Base-by-base conservation (phyloP, 805 yeast species). In the Candida sanyiensis region DNA sequence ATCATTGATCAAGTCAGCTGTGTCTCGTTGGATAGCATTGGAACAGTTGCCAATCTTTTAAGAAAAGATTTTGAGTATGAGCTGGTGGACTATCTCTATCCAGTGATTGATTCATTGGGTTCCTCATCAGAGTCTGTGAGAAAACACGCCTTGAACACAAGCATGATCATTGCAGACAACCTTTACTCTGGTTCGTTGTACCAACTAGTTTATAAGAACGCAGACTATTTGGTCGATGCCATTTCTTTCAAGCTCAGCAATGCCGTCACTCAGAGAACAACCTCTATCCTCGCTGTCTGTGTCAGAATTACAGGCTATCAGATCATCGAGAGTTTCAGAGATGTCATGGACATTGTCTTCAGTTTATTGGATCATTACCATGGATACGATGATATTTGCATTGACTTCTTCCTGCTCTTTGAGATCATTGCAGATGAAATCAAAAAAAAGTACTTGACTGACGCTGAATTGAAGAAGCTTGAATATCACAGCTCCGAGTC, bases 321-420 rank as follows among this genome's bases (percentile, higher is more conserved):
- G 22, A 64, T 87, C 18, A 63, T 87, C 11, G 67, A 70, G 23
- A 85, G 77, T 43, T 67, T 90, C 37, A 74, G 69, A 36, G 97
- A 90, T 57, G 68, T 90, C 1, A 64, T 90, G 15, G 73, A 77
- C 34, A 76, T 88, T 3, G 70, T 87, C 45, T 87, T 90, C 57
- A 75, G 80, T 15, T 62, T 89, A 25, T 66, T 90, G 35, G 97
- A 90, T 60, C 67, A 78, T 38, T 90, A 82, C 52, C 96, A 89
- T 60, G 94, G 90, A 0, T 90, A 90, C 57, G 64, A 78, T 2
- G 65, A 69, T 12, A 62, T 93, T 13, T 79, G 85, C 38, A 80
- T 80, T 42, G 85, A 86, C 2, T 80, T 86, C 43, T 83, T 88
- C 45, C 60, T 69, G 3, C 81, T 86, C 0, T 86, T 89, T 51